A percentile compares a stretch with the other conserved stretches of the same genome.
Evolutionary conservation across 805 yeast genomes (phyloP).

Genomic region (Candida sakaeoensis): DNA sequence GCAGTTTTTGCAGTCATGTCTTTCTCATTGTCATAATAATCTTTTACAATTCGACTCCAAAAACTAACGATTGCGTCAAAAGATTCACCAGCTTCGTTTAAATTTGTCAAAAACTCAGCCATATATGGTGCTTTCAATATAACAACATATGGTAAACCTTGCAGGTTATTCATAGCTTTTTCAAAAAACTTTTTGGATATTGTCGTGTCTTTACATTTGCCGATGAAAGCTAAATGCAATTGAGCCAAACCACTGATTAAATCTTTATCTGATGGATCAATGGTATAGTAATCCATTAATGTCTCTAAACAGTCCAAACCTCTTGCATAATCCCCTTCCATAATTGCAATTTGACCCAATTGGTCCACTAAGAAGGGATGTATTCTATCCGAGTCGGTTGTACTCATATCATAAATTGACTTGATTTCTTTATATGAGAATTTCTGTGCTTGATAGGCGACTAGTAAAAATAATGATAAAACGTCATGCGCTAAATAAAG

Average conservation of each 20-base stretch:
- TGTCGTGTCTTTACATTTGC: conserved; percentile 66
- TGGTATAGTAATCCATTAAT: conserved; percentile 50
- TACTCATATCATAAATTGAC: conserved; percentile 47
- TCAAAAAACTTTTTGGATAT: conserved; percentile 73
- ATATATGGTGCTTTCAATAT: conserved; percentile 72
- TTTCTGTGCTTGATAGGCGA: conserved; percentile 59
- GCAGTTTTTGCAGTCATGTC: conserved; percentile 66
- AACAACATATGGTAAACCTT: conserved; percentile 69
- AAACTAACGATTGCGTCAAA: conserved; percentile 55
- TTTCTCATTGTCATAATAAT: conserved; percentile 48
- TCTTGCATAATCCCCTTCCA: conserved; percentile 58
- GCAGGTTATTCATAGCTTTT: conserved; percentile 53
- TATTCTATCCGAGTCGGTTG: conserved; percentile 24
- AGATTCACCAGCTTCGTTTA: conserved; percentile 53
- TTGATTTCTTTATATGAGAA: conserved; percentile 58
- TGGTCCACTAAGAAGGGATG: conserved; percentile 57
- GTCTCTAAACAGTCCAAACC: conserved; percentile 64
- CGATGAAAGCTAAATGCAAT: conserved; percentile 75
- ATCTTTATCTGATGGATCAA: conserved; percentile 16
- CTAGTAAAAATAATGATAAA: conserved; percentile 65
- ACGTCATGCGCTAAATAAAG: conserved; percentile 61
- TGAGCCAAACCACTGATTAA: conserved; percentile 57
- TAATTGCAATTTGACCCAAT: conserved; percentile 69
- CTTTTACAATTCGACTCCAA: conserved; percentile 47
- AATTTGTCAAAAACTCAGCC: conserved; percentile 58